These are phyloP conservation scores for Nakazawaea wickerhamii DNA, from an alignment of 805 yeast genomes.

Conservation along the genomic window DNA sequence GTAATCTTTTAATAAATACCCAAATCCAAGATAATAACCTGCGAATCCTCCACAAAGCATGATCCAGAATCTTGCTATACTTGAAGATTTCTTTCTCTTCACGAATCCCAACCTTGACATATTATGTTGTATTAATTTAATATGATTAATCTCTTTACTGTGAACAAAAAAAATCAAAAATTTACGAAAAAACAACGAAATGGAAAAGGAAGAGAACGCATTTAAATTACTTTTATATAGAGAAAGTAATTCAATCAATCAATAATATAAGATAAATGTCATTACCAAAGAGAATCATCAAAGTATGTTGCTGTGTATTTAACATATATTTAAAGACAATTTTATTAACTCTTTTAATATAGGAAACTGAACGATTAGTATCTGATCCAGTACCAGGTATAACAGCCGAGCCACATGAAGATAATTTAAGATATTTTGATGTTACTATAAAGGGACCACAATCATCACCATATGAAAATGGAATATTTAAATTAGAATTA, in stretches of 20 bases:
- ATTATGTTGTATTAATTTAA: no score
- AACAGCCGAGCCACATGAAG: conserved; percentile 88
- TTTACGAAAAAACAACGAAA: not conserved
- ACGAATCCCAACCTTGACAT: not conserved
- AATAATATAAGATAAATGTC: conserved; percentile 32
- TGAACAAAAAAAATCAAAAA: not conserved
- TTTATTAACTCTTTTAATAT: not conserved
- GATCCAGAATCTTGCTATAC: conserved; percentile 4
- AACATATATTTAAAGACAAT: no score
- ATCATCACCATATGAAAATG: conserved; percentile 83
- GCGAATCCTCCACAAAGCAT: conserved; percentile 15
- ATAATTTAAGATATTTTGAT: conserved; percentile 86
- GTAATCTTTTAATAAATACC: conserved; percentile 25
- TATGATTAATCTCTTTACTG: not conserved
- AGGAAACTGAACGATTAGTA: conserved; percentile 88
- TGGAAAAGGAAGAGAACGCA: not conserved
- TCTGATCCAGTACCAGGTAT: conserved; percentile 98
- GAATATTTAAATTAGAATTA: conserved; percentile 77
- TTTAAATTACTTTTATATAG: not conserved
- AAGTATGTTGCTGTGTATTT: conserved; percentile 33
- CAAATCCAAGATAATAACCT: conserved; percentile 21
- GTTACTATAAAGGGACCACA: conserved; percentile 90
- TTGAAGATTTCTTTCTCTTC: not conserved
- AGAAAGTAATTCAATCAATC: not conserved
- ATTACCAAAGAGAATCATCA: conserved; percentile 88